Evolutionary conservation across 2,329 filamentous ascomycete genomes (phyloP).

Genomic region (Colletotrichum aenigma): DNA sequence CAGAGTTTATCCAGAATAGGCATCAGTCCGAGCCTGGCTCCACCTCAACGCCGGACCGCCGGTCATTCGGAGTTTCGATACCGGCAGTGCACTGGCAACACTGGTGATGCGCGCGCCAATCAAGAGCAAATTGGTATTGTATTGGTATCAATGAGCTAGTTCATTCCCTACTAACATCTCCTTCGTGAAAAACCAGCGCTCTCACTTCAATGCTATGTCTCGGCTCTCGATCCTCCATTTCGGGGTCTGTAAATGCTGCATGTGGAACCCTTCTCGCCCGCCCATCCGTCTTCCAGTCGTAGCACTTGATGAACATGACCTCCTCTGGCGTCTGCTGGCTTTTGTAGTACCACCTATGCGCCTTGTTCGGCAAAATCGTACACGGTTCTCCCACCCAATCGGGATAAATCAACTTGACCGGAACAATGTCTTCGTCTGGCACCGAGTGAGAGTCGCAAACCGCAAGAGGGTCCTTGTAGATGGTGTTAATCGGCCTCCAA

Average conservation of each 20-base stretch:
- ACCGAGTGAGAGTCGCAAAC: constrained; percentile 41
- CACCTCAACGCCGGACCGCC: not conserved
- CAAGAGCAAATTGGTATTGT: not conserved
- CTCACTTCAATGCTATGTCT: not conserved
- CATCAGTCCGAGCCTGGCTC: not conserved
- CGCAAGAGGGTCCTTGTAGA: constrained; percentile 45
- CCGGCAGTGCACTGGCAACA: not conserved
- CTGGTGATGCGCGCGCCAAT: not conserved
- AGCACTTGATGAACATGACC: constrained; percentile 66
- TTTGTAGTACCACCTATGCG: constrained; percentile 58
- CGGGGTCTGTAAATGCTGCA: not conserved
- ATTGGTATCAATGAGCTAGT: not conserved
- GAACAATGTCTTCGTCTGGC: constrained; percentile 40
- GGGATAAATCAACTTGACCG: constrained; percentile 37
- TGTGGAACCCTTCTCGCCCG: not conserved
- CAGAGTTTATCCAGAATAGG: not conserved
- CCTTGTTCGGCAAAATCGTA: constrained; percentile 32
- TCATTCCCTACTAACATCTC: not conserved
- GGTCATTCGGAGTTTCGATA: not conserved
- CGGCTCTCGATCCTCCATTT: not conserved
- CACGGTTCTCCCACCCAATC: constrained; percentile 37
- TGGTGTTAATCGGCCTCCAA: constrained; percentile 52
- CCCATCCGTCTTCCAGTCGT: constrained; percentile 46
- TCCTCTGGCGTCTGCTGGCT: constrained; percentile 55
- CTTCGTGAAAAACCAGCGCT: not conserved